phyloP scores from a whole-genome alignment of 305 asterid genomes.

The Euphrasia arctica region DNA sequence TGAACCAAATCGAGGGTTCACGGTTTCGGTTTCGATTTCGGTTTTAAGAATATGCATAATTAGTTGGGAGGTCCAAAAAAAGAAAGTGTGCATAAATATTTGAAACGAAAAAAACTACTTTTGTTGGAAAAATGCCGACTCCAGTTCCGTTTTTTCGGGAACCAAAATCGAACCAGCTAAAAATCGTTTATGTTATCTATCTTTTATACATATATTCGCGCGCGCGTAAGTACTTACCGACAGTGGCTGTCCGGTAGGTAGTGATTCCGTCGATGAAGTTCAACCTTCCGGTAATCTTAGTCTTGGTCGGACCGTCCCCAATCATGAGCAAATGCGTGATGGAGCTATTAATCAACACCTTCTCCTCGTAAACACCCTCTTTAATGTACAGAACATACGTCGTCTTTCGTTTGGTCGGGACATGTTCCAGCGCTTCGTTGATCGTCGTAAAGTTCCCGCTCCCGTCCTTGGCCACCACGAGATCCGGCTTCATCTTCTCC shows the following conservation, averaged over 20 bases:
- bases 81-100: too few relatives aligned
- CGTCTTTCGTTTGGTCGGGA: conserved; percentile 33
- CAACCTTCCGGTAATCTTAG: conserved; percentile 56
- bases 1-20: too few relatives aligned
- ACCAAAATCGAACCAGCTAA: too few relatives aligned
- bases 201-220: too few relatives aligned
- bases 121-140: too few relatives aligned
- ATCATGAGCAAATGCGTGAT: conserved; percentile 35
- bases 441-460: conserved; percentile 44
- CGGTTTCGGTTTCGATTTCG: too few relatives aligned
- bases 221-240: conserved; percentile 31
- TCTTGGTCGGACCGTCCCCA: conserved; percentile 72
- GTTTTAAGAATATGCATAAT: too few relatives aligned
- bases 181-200: too few relatives aligned
- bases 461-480: conserved; percentile 61
- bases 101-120: too few relatives aligned
- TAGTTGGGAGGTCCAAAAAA: too few relatives aligned
- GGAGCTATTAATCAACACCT: conserved; percentile 33
- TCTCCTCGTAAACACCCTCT: conserved; percentile 56
- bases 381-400: conserved; percentile 47
- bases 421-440: conserved; percentile 42
- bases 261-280: conserved; percentile 50
- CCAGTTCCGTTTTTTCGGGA: too few relatives aligned
- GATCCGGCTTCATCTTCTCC: conserved; percentile 34
- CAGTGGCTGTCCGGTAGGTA: conserved; percentile 62